Evolutionary conservation across 1,139 yeast genomes (phyloP).

Genomic region (Zygosaccharomyces sapae): DNA sequence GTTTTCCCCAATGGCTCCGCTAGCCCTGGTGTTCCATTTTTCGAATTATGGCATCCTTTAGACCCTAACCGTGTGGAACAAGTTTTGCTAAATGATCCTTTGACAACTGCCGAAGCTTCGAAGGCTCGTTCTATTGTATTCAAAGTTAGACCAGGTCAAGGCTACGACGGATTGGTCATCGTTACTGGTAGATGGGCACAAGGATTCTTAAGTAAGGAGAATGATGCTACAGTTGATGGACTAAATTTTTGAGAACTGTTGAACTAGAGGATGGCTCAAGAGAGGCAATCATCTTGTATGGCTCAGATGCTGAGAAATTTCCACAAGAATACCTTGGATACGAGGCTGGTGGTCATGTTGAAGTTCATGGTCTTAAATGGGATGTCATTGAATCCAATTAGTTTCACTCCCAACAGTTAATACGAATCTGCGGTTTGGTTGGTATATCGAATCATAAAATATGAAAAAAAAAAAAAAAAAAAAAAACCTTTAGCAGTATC

Average conservation of each 20-base stretch:
- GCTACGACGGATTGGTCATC: constrained; percentile 44
- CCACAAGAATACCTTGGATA: too few species aligned
- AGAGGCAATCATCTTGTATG: constrained; percentile 29
- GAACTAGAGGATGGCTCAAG: constrained; percentile 18
- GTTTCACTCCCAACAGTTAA: too few species aligned
- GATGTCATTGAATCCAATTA: too few species aligned
- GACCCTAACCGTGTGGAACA: constrained; percentile 26
- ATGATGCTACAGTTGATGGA: constrained; percentile 23
- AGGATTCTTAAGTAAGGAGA: constrained; percentile 45
- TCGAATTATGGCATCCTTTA: constrained; percentile 37
- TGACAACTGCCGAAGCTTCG: constrained; percentile 11
- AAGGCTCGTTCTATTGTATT: constrained; percentile 37
- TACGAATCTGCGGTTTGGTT: too few species aligned
- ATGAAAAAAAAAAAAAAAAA: too few species aligned
- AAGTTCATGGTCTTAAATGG: too few species aligned
- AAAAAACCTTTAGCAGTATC: too few species aligned
- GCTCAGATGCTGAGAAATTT: too few species aligned
- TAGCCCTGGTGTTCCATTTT: constrained; percentile 29
- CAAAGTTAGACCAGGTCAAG: constrained; percentile 31
- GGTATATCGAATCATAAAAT: too few species aligned
- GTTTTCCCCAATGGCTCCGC: constrained; percentile 32
- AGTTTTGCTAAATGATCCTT: constrained; percentile 16
- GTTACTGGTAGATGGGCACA: constrained; percentile 54
- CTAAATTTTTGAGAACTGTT: constrained; percentile 30
- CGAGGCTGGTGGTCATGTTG: too few species aligned